Evolutionary conservation across 139 green algal genomes (phyloP).

Genomic region (Tetradesmus lagerheimii): DNA sequence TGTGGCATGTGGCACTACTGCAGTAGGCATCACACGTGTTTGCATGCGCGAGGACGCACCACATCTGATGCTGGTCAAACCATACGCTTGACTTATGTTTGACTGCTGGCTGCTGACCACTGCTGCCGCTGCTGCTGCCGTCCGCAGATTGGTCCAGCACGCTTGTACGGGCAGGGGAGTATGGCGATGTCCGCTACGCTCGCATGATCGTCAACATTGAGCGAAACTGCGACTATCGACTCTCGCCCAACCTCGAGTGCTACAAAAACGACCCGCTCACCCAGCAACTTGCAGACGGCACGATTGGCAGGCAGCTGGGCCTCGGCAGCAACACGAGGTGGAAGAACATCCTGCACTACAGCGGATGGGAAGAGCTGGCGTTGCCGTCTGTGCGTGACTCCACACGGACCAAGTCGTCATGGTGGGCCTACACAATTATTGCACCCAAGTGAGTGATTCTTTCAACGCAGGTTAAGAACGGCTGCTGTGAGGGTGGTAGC

Average conservation of each 20-base stretch:
- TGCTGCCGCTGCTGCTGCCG: background rate
- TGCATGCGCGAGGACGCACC: too few species aligned
- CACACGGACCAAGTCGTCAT: background rate
- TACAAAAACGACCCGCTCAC: constrained; percentile 15
- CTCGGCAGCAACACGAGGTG: background rate
- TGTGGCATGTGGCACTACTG: too few species aligned
- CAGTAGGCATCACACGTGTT: too few species aligned
- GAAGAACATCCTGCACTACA: constrained; percentile 30
- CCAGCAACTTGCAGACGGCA: background rate
- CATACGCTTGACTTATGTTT: background rate
- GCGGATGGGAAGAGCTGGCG: constrained; percentile 8
- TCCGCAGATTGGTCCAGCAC: background rate
- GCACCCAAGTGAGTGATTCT: constrained; percentile 35
- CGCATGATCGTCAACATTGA: constrained; percentile 46
- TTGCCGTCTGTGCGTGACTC: background rate
- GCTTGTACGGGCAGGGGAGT: constrained; percentile 23
- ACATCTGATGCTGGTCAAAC: too few species aligned
- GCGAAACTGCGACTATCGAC: constrained; percentile 15
- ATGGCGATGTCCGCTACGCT: constrained; percentile 27
- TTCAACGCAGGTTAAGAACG: background rate
- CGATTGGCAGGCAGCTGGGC: background rate
- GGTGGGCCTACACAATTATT: constrained; percentile 34
- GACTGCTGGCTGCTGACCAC: background rate
- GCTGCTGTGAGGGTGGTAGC: too few species aligned
- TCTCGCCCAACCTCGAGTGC: constrained; percentile 13